Conservation (phyloP, 805 yeast species). For the Candida caryicola region DNA sequence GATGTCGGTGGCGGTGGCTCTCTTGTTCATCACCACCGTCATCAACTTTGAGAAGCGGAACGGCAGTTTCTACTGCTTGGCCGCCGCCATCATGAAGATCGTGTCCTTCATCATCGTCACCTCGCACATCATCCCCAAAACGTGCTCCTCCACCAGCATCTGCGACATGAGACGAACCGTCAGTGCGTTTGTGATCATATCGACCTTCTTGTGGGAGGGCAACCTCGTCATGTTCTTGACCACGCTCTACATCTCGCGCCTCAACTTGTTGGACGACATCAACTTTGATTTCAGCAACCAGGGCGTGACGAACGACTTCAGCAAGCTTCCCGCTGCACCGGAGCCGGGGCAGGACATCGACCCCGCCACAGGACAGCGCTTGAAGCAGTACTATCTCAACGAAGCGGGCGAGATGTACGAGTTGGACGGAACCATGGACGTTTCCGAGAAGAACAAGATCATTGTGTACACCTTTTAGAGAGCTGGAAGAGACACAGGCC, state of each 20-base stretch:
- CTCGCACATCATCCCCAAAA: slow-evolving; percentile 24
- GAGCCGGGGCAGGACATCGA: not conserved
- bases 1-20: slow-evolving; percentile 30
- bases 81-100: slow-evolving; percentile 32
- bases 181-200: slow-evolving; percentile 35
- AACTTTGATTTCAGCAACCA: slow-evolving; percentile 29
- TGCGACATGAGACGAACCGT: slow-evolving; percentile 36
- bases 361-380: slow-evolving; percentile 15
- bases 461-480: slow-evolving; percentile 27
- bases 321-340: slow-evolving; percentile 1
- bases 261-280: slow-evolving; percentile 31
- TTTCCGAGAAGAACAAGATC: slow-evolving; percentile 23
- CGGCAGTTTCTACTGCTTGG: slow-evolving; percentile 39
- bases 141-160: slow-evolving; percentile 16
- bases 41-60: slow-evolving; percentile 38
- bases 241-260: slow-evolving; percentile 35
- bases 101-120: slow-evolving; percentile 33
- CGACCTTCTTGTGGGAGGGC: slow-evolving; percentile 38
- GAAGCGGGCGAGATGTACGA: slow-evolving; percentile 33
- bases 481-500: no score
- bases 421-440: slow-evolving; percentile 14
- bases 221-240: slow-evolving; percentile 38
- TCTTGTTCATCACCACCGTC: slow-evolving; percentile 35
- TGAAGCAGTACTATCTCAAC: slow-evolving; percentile 27
- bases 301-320: slow-evolving; percentile 9